Conservation (phyloP, 768 basidiomycete genomes). For the Rhodotorula paludigena region DNA sequence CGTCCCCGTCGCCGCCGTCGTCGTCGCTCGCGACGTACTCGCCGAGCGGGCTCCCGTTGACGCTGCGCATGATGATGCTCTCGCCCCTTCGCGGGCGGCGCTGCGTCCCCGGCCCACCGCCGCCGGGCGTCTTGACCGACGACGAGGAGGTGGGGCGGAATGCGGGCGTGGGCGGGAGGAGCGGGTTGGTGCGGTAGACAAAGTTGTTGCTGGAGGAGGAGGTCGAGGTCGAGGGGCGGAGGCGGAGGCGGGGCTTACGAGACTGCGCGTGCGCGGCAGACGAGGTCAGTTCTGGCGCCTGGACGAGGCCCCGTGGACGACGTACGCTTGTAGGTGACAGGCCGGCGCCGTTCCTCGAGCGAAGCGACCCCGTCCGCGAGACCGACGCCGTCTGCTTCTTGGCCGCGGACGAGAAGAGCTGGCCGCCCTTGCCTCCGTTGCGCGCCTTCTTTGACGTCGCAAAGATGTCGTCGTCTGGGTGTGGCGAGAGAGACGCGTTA, state of each 20-base stretch:
- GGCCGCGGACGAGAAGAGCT: neutral
- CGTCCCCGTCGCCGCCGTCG: conserved; percentile 7
- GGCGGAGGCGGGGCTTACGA: neutral
- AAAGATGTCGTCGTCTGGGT: conserved; percentile 9
- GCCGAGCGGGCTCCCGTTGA: conserved; percentile 25
- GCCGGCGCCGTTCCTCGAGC: neutral
- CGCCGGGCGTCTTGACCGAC: neutral
- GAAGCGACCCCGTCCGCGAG: neutral
- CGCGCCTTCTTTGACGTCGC: conserved; percentile 21
- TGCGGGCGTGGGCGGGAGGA: neutral
- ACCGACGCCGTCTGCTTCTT: neutral
- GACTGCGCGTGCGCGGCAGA: neutral
- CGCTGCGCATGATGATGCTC: conserved; percentile 18
- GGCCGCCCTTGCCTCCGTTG: neutral
- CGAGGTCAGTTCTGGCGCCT: no score
- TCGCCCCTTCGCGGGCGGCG: conserved; percentile 18
- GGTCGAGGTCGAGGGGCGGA: conserved; percentile 1
- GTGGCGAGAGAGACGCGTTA: neutral
- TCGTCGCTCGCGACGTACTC: conserved; percentile 26
- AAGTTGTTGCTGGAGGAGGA: conserved; percentile 6
- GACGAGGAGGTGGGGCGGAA: neutral
- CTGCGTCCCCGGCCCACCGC: neutral
- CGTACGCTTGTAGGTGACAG: conserved; percentile 5
- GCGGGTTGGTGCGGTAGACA: conserved; percentile 22
- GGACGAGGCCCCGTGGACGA: no score